Conservation (phyloP, 2,329 filamentous ascomycete species). For the Eutypella sp. region DNA sequence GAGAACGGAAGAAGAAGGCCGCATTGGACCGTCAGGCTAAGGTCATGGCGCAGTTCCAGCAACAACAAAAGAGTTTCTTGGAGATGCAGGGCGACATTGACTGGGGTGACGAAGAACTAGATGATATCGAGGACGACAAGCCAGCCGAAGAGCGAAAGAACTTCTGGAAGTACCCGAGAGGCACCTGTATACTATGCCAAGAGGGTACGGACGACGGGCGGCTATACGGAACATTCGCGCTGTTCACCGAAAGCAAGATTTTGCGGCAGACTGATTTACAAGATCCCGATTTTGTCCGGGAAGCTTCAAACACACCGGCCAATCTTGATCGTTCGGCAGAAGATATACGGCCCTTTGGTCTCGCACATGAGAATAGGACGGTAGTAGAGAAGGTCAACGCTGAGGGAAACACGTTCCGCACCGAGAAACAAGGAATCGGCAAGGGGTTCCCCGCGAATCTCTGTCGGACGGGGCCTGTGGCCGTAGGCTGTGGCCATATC, state of each 20-base stretch:
- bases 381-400: conserved; percentile 71
- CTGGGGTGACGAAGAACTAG: conserved; percentile 80
- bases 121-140: conserved; percentile 58
- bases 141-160: conserved; percentile 64
- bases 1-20: conserved; percentile 82
- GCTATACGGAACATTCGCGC: conserved; percentile 88
- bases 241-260: conserved; percentile 81
- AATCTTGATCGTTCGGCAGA: conserved; percentile 85
- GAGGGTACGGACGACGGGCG: conserved; percentile 88
- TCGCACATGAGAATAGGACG: conserved; percentile 80
- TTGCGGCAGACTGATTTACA: conserved; percentile 80
- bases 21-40: conserved; percentile 84
- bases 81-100: conserved; percentile 82
- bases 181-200: conserved; percentile 93
- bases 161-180: conserved; percentile 84
- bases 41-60: conserved; percentile 97
- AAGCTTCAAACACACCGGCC: conserved; percentile 71
- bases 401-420: conserved; percentile 63
- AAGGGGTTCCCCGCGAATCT: conserved; percentile 76
- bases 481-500: conserved; percentile 91
- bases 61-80: conserved; percentile 93
- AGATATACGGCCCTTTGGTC: conserved; percentile 78
- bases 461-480: conserved; percentile 70
- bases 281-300: conserved; percentile 77
- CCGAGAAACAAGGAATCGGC: conserved; percentile 77